Conservation (phyloP, 352 stramenopile species). For the Globisporangium megalacanthum region DNA sequence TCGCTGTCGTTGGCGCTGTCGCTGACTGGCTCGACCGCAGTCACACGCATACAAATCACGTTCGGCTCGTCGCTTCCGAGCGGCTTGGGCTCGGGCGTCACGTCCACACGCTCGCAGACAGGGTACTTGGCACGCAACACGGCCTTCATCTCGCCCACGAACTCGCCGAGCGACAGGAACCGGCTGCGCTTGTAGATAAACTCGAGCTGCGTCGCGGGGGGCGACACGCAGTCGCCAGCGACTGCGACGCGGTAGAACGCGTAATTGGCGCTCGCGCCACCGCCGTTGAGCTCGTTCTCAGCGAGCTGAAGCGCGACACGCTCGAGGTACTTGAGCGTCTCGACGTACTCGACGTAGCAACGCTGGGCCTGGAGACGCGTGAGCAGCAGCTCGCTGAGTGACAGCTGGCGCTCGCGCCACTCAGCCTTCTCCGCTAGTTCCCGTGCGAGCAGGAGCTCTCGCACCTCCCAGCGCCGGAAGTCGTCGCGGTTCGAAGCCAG, state of each 20-base stretch:
- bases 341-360: constrained; percentile 42
- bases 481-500: constrained; percentile 1
- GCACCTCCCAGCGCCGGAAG: constrained; percentile 23
- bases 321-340: constrained; percentile 40
- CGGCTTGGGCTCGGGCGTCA: constrained; percentile 48
- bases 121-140: constrained; percentile 48
- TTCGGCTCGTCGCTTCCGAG: constrained; percentile 38
- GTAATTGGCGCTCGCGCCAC: constrained; percentile 9
- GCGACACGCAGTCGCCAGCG: constrained; percentile 45
- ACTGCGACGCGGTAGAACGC: constrained; percentile 57
- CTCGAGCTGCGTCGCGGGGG: constrained; percentile 32
- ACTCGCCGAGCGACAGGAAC: constrained; percentile 63
- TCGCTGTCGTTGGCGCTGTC: not conserved
- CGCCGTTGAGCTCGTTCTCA: constrained; percentile 13
- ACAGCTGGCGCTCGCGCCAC: constrained; percentile 47
- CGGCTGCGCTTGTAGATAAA: constrained; percentile 75
- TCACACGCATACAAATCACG: constrained; percentile 57
- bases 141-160: constrained; percentile 54
- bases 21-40: constrained; percentile 9
- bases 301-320: constrained; percentile 21
- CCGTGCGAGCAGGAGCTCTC: constrained; percentile 33
- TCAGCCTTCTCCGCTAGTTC: constrained; percentile 35
- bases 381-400: constrained; percentile 52
- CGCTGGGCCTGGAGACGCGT: constrained; percentile 23
- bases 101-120: constrained; percentile 50